Evolutionary conservation across 768 basidiomycete genomes (phyloP).

Genomic region (Kwoniella heveanensis): DNA sequence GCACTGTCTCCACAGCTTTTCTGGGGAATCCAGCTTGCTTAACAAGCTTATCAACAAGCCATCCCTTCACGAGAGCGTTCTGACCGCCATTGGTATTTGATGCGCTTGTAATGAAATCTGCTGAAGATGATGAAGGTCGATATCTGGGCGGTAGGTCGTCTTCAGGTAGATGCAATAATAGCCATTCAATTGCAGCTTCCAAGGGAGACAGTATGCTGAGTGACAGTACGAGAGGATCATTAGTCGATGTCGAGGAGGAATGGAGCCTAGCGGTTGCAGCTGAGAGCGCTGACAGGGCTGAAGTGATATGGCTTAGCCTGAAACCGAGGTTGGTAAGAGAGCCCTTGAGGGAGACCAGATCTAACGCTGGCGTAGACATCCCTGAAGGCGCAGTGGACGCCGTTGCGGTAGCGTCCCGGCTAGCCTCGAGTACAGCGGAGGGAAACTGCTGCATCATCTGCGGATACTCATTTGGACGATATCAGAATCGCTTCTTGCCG

Average conservation of each 20-base stretch:
- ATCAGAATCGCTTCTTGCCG: no score
- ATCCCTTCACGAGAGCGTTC: constrained; percentile 65
- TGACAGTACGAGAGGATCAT: constrained; percentile 61
- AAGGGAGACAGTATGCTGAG: constrained; percentile 65
- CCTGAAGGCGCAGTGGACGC: constrained; percentile 35
- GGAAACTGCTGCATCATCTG: constrained; percentile 57
- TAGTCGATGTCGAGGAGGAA: constrained; percentile 63
- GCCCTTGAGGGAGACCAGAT: constrained; percentile 60
- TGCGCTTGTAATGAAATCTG: constrained; percentile 53
- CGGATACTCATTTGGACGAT: no score
- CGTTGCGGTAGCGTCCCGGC: constrained; percentile 43
- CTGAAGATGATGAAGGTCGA: constrained; percentile 47
- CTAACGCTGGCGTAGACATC: constrained; percentile 45
- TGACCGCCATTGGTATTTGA: constrained; percentile 40
- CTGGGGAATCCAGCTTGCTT: constrained; percentile 83
- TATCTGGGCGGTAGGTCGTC: constrained; percentile 71
- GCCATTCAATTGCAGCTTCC: constrained; percentile 79
- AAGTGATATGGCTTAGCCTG: constrained; percentile 58
- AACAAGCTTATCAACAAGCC: constrained; percentile 76
- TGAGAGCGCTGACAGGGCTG: constrained; percentile 61
- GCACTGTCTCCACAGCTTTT: constrained; percentile 66
- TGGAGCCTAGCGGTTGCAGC: constrained; percentile 45
- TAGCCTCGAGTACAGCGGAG: constrained; percentile 53
- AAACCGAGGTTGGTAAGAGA: constrained; percentile 73
- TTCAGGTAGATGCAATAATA: constrained; percentile 80